These are phyloP conservation scores for Dioscorea alata DNA, from an alignment of 106 monocot species.

Conservation along the genomic window DNA sequence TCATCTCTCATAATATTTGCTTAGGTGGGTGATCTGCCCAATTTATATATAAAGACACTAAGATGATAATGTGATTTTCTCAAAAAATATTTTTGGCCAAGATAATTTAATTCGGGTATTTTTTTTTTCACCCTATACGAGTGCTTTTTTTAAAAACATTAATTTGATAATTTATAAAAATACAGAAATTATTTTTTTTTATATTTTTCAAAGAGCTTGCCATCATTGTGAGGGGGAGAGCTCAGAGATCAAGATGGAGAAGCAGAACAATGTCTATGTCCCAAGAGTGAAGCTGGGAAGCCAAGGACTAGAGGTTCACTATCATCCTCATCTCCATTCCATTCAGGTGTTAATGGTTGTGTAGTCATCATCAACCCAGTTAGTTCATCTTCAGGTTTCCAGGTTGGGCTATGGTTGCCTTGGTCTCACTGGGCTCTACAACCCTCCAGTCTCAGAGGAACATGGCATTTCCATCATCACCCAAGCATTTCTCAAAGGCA, in stretches of 20 bases:
- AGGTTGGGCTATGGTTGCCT: constrained; percentile 8
- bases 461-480: neutral
- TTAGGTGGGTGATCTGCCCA: too few species aligned
- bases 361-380: neutral
- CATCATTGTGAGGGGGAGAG: neutral
- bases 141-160: too few species aligned
- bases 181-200: too few species aligned
- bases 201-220: neutral
- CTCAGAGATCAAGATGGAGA: constrained; percentile 8
- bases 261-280: constrained; percentile 9
- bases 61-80: too few species aligned
- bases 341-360: neutral
- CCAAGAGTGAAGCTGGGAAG: constrained; percentile 58
- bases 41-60: too few species aligned
- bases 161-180: too few species aligned
- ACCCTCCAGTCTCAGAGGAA: constrained; percentile 2
- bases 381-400: neutral
- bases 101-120: too few species aligned
- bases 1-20: too few species aligned
- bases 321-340: neutral
- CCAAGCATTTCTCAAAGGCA: constrained; percentile 2
- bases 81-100: too few species aligned
- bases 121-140: too few species aligned
- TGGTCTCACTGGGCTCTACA: constrained; percentile 2
- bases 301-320: constrained; percentile 47